These are phyloP conservation scores for Chaetomidium leptoderma DNA, from an alignment of 495 filamentous ascomycete species.

Conservation along the genomic window DNA sequence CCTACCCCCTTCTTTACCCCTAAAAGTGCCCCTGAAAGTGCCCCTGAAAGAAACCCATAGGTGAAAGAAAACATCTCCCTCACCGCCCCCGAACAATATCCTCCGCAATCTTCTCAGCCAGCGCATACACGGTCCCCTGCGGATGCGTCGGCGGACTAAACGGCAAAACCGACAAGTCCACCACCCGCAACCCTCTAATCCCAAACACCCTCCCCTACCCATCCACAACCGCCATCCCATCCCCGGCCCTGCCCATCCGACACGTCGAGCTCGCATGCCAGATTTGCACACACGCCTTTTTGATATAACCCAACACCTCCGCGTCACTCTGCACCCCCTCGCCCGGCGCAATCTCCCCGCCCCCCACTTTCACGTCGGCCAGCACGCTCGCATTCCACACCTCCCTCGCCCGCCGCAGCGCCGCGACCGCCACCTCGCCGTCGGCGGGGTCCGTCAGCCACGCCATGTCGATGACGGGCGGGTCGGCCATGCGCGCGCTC, in stretches of 20 bases:
- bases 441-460: conserved; percentile 47
- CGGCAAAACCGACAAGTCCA: conserved; percentile 43
- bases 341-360: too few species aligned
- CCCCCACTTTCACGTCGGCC: too few species aligned
- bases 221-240: conserved; percentile 51
- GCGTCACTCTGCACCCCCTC: too few species aligned
- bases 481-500: conserved; percentile 37
- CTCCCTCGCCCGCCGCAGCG: conserved; percentile 35
- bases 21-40: too few species aligned
- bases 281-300: too few species aligned
- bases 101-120: conserved; percentile 42
- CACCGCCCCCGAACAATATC: too few species aligned
- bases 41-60: too few species aligned
- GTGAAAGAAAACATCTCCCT: too few species aligned
- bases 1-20: not conserved
- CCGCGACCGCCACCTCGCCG: conserved; percentile 41
- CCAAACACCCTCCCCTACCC: conserved; percentile 45
- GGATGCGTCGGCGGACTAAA: conserved; percentile 50
- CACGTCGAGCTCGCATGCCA: conserved; percentile 49
- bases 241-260: conserved; percentile 46
- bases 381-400: too few species aligned
- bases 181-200: conserved; percentile 44
- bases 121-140: conserved; percentile 34
- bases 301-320: too few species aligned
- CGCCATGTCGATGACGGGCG: conserved; percentile 45